Evolutionary conservation across 495 filamentous ascomycete species (phyloP).

Genomic region (Penicillium cataractarum): DNA sequence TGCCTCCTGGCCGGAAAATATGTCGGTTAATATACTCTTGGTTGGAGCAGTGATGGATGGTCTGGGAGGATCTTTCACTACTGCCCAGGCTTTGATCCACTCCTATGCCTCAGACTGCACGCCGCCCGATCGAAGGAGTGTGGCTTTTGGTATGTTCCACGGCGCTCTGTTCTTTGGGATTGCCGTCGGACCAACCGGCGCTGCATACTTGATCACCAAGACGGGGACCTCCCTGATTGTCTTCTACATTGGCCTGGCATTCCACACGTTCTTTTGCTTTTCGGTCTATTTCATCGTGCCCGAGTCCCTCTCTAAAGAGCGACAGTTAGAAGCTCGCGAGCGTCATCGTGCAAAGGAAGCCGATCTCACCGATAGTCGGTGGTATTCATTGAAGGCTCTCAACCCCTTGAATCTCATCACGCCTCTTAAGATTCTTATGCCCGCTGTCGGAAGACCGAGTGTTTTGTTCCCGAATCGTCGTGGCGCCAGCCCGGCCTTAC

Average conservation of each 20-base stretch:
- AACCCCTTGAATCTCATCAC: constrained; percentile 65
- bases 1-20: constrained; percentile 68
- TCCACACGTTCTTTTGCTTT: constrained; percentile 70
- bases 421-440: constrained; percentile 78
- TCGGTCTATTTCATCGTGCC: constrained; percentile 73
- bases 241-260: constrained; percentile 77
- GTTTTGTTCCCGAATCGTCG: constrained; percentile 63
- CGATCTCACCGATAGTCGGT: constrained; percentile 16
- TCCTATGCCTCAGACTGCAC: constrained; percentile 92
- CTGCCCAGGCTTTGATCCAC: constrained; percentile 75
- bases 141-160: constrained; percentile 89
- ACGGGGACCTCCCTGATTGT: constrained; percentile 70
- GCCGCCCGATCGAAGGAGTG: constrained; percentile 70
- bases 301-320: constrained; percentile 74
- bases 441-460: constrained; percentile 64
- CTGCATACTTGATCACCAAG: constrained; percentile 72
- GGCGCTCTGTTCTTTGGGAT: constrained; percentile 85
- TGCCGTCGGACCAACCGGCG: constrained; percentile 78
- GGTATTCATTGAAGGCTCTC: constrained; percentile 27
- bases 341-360: constrained; percentile 51
- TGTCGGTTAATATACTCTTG: constrained; percentile 75
- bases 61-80: constrained; percentile 82
- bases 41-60: constrained; percentile 77
- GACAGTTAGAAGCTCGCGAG: constrained; percentile 68
- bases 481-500: constrained; percentile 61